Conservation (phyloP, 2,329 filamentous ascomycete genomes). For the Paraconiothyrium sp. region DNA sequence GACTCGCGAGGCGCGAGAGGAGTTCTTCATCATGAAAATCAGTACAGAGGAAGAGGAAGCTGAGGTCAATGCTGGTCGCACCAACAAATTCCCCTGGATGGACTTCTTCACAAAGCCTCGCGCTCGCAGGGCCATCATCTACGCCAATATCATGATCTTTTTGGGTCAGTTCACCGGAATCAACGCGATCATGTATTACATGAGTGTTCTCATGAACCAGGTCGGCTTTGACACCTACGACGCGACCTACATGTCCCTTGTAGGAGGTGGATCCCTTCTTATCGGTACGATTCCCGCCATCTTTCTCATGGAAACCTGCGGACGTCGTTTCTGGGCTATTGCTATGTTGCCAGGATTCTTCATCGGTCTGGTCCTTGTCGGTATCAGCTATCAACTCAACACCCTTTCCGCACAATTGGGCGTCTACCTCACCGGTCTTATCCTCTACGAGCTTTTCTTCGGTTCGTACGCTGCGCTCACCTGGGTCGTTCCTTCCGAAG, state of each 20-base stretch:
- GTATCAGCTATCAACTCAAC: constrained; percentile 68
- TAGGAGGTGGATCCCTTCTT: constrained; percentile 73
- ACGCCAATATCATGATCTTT: constrained; percentile 78
- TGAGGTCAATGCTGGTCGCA: constrained; percentile 60
- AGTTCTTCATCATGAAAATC: constrained; percentile 78
- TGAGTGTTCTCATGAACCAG: constrained; percentile 72
- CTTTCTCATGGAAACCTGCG: constrained; percentile 76
- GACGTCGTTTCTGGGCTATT: constrained; percentile 78
- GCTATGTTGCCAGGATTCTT: constrained; percentile 78
- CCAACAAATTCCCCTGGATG: constrained; percentile 72
- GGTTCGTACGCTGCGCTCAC: constrained; percentile 48
- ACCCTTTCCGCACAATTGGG: constrained; percentile 60
- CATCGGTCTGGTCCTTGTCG: constrained; percentile 73
- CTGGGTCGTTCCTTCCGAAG: constrained; percentile 66
- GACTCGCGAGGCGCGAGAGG: constrained; percentile 67
- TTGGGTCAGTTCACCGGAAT: constrained; percentile 74
- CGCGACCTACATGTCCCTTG: constrained; percentile 77
- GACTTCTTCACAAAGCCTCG: constrained; percentile 77
- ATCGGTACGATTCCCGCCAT: constrained; percentile 74
- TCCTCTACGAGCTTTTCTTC: constrained; percentile 54
- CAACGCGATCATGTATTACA: constrained; percentile 77
- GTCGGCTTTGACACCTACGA: constrained; percentile 72
- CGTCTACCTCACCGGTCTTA: constrained; percentile 72
- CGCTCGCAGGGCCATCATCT: constrained; percentile 65
- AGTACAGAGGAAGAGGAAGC: constrained; percentile 65